Evolutionary conservation across 2,329 filamentous ascomycete species (phyloP), one percentile per base, ranked within the genome.

Genomic region (Colletotrichum kahawae): DNA sequence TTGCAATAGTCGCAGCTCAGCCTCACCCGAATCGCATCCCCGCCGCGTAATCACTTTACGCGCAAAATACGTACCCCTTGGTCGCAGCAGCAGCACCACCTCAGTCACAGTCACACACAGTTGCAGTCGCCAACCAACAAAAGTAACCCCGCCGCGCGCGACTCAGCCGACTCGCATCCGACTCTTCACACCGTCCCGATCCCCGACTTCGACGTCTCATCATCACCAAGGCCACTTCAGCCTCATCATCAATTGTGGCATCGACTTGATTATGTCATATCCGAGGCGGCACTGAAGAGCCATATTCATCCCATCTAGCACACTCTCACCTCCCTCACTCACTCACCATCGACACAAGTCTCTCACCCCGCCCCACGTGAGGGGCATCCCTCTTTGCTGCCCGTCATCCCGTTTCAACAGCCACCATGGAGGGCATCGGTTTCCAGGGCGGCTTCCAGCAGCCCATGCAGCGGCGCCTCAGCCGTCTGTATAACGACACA

Each of bases 401-500:
- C 43, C 21, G 10, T 38, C 48, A 31, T 27, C 36, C 16, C 34
- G 31, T 33, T 21, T 36, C 43, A 27, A 34, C n/a, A 9, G 56
- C 67, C 71, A 75, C 56, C 76, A 91, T 90, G 89, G 88, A 88
- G 71, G 88, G 88, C 1, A 86, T 89, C 71, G 79, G 90, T n/a
- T 87, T 88, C 12, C 81, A 87, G 63, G 87, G 87, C 70, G 88
- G 88, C 82, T 88, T 90, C 76, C 86, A 89, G 83, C 83, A 90
- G 82, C 88, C 91, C 64, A 89, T 92, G 74, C 90, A 92, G 82
- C 88, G 90, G 75, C 89, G 91, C 70, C 88, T 95, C 21, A 94
- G 92, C 78, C 89, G 93, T 79, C 90, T 96, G 72, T 96, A 96
- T 82, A 93, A 94, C 78, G 94, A 96, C 85, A 95, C 94, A 73